Evolutionary conservation across 805 yeast genomes (phyloP), one percentile per base, ranked within the genome.

Genomic region (Suhomyces sp.): DNA sequence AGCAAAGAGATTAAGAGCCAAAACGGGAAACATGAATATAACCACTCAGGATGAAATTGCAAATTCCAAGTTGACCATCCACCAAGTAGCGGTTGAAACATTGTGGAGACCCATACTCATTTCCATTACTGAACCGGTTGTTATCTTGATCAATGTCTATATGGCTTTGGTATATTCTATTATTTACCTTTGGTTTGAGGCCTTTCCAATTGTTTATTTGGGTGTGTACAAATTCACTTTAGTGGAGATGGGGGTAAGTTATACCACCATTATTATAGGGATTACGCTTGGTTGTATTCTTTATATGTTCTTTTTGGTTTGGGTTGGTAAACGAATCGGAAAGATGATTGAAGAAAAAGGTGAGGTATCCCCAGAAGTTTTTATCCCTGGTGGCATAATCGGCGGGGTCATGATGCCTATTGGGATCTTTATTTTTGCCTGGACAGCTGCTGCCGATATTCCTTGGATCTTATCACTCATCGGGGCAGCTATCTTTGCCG

Each of bases 141-240:
- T 79, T n/a, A 38, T 78, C 12, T 60, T 77, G 19, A 68, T 77
- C 39, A 69, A 78, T 47, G 13, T 70, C 19, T 77, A 77, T 51
- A 58, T 73, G 43, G 76, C 79, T 0, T 46, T 78, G 33, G 60
- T 69, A 5, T 79, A 79, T 51, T 74, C 81, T 18, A 54, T 71
- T 19, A 45, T 75, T 42, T 80, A 76, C 51, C 52, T 77, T 15
- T 79, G 75, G 64, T 76, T 79, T 46, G 84, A 80, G 54, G 78
- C 77, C 4, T 76, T 76, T 56, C 85, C 86, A 7, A 60, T 78
- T 22, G 77, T 75, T 2, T 80, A 70, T 23, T 10, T 29, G 14
- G 72, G 65, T 2, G 48, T 63, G 14, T 64, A 75, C 43, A 49
- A 63, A 20, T 79, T 79, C 54, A 66, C 74, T 4, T 47, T 65